These are phyloP conservation scores for Picea glauca DNA, from an alignment of 75 land plant species.

Conservation along the genomic window DNA sequence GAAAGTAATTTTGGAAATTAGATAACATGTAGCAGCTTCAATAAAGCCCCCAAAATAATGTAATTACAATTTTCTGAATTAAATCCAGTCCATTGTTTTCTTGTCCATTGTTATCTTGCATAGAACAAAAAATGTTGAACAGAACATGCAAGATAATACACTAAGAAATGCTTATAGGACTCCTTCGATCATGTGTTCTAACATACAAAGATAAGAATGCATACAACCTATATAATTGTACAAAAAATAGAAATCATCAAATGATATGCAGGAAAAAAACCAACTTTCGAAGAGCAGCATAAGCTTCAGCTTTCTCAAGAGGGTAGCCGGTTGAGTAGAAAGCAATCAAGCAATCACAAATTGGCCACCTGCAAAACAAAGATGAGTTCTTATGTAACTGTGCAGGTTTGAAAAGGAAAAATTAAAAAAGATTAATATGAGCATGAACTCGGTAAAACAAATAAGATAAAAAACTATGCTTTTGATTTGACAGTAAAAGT, in stretches of 20 bases:
- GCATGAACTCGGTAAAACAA: too few relatives aligned
- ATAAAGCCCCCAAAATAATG: background rate
- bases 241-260: background rate
- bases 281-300: constrained; percentile 89
- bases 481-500: too few relatives aligned
- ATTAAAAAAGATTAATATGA: too few relatives aligned
- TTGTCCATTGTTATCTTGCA: background rate
- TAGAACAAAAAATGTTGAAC: background rate
- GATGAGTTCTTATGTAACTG: too few relatives aligned
- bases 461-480: too few relatives aligned
- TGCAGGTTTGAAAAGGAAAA: too few relatives aligned
- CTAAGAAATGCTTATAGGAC: background rate
- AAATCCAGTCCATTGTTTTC: background rate
- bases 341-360: constrained; percentile 97
- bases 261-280: constrained; percentile 13
- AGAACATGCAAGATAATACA: background rate
- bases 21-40: background rate
- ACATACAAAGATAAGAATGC: background rate
- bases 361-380: constrained; percentile 83
- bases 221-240: background rate
- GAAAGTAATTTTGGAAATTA: background rate
- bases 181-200: background rate
- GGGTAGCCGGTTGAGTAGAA: constrained; percentile 98
- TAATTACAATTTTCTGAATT: background rate
- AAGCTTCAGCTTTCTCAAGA: constrained; percentile 85